A percentile compares a stretch with the other conserved stretches of the same genome.
Evolutionary conservation across 2,329 filamentous ascomycete species (phyloP).

Genomic region (Emmonsiellopsis sp.): DNA sequence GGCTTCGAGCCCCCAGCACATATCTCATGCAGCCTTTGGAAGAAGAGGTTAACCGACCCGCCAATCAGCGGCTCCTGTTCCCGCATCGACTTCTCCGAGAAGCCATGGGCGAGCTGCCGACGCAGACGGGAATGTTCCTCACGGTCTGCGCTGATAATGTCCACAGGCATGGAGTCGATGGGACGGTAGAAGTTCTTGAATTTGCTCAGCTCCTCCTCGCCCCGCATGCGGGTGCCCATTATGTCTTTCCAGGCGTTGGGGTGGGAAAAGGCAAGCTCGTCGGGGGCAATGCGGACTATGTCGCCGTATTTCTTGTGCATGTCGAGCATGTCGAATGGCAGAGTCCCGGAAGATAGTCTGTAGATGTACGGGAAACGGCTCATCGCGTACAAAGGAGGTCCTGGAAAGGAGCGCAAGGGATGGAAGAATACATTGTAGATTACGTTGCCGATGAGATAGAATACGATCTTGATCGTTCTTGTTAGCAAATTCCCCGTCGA

Average conservation of each 20-base stretch:
- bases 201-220: slow-evolving; percentile 16
- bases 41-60: slow-evolving; percentile 23
- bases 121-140: slow-evolving; percentile 20
- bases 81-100: slow-evolving; percentile 31
- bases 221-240: slow-evolving; percentile 14
- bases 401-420: slow-evolving; percentile 17
- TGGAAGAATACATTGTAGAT: slow-evolving; percentile 20
- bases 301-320: slow-evolving; percentile 21
- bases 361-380: slow-evolving; percentile 12
- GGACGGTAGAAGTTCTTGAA: slow-evolving; percentile 12
- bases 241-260: slow-evolving; percentile 23
- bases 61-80: slow-evolving; percentile 28
- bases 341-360: slow-evolving; percentile 10
- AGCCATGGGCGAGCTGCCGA: slow-evolving; percentile 26
- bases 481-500: neutral
- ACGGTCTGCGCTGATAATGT: slow-evolving; percentile 13
- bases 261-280: slow-evolving; percentile 18
- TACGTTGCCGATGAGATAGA: neutral
- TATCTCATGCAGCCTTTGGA: slow-evolving; percentile 18
- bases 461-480: neutral
- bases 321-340: slow-evolving; percentile 15
- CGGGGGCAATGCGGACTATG: slow-evolving; percentile 22
- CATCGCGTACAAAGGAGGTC: slow-evolving; percentile 11
- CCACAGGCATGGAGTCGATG: neutral
- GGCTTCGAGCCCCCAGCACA: slow-evolving; percentile 5